A percentile compares a stretch with the other conserved stretches of the same genome.
These are phyloP conservation scores for Strombidium stylifer DNA, from an alignment of 73 alveolate genomes.

Conservation along the genomic window DNA sequence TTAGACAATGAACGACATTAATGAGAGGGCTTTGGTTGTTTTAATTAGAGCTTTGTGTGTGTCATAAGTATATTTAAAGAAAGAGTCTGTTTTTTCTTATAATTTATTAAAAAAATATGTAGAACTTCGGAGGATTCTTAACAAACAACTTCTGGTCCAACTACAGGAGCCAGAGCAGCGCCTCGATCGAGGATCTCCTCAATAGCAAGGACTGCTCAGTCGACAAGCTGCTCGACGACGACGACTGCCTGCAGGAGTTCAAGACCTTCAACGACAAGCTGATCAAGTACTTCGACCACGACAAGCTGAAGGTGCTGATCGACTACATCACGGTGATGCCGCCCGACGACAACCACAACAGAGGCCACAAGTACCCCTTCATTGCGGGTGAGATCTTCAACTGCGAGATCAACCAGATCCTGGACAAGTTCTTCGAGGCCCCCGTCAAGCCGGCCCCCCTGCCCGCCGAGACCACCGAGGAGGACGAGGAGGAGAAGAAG, in stretches of 20 bases:
- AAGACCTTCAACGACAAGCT: conserved; percentile 56
- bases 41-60: too few species aligned
- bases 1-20: too few species aligned
- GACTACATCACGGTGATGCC: conserved; percentile 59
- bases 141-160: conserved; percentile 53
- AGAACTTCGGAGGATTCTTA: conserved; percentile 17
- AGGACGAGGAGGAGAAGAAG: background rate
- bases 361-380: conserved; percentile 71
- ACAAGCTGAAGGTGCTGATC: conserved; percentile 45
- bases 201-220: conserved; percentile 47
- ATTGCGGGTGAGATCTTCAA: conserved; percentile 61
- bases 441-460: conserved; percentile 36
- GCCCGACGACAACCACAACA: conserved; percentile 39
- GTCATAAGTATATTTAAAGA: too few species aligned
- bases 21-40: too few species aligned
- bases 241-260: conserved; percentile 60
- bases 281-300: conserved; percentile 51
- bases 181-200: conserved; percentile 57
- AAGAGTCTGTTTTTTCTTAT: too few species aligned
- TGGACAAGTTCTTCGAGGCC: conserved; percentile 54
- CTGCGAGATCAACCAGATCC: conserved; percentile 48
- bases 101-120: background rate
- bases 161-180: conserved; percentile 44
- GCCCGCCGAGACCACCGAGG: background rate
- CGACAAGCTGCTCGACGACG: conserved; percentile 62